These are phyloP conservation scores for Platanthera zijinensis DNA, from an alignment of 106 monocot species.

Conservation along the genomic window DNA sequence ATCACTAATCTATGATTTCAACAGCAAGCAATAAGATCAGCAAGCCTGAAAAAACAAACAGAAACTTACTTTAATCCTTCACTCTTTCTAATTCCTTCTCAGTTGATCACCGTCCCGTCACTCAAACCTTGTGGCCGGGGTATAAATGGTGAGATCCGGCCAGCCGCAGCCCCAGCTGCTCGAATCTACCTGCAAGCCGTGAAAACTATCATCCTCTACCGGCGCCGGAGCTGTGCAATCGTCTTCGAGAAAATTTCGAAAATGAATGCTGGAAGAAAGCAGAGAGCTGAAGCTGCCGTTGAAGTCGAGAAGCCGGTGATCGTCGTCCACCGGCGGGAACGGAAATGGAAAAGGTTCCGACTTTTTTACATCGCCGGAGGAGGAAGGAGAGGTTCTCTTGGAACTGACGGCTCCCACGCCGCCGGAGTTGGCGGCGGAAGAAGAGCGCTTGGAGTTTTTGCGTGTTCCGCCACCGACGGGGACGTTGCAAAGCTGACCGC, in stretches of 20 bases:
- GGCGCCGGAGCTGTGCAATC: background rate
- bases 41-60: background rate
- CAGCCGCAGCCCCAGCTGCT: slow-evolving; percentile 12
- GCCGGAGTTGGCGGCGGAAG: background rate
- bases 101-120: background rate
- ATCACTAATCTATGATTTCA: too few species aligned
- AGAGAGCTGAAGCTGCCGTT: slow-evolving; percentile 6
- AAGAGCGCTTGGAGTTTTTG: slow-evolving; percentile 1
- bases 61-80: background rate
- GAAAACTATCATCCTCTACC: background rate
- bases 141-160: slow-evolving; percentile 37
- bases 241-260: background rate
- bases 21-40: too few species aligned
- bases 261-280: background rate
- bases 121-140: slow-evolving; percentile 24
- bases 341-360: background rate
- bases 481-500: slow-evolving; percentile 77
- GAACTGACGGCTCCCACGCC: background rate
- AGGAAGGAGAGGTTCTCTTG: background rate
- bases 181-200: slow-evolving; percentile 4
- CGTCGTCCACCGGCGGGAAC: background rate
- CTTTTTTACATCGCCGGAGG: background rate
- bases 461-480: slow-evolving; percentile 65
- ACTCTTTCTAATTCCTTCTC: background rate
- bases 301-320: slow-evolving; percentile 5